Evolutionary conservation across 2,329 filamentous ascomycete species (phyloP), one percentile per base, ranked within the genome.

Genomic region (Fragosphaeria purpurea): DNA sequence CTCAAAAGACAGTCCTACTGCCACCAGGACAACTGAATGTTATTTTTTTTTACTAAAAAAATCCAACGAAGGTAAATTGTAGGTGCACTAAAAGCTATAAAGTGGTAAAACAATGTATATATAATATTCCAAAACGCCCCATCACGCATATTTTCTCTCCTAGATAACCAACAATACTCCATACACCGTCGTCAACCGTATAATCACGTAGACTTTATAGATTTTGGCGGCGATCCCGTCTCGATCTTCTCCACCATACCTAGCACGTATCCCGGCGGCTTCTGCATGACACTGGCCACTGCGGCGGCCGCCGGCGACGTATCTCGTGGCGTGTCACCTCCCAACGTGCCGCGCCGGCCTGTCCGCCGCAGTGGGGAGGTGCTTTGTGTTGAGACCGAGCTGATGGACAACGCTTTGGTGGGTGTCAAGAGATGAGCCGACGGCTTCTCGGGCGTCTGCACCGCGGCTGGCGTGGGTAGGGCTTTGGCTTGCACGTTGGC

Each of bases 221-320:
- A 22, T 6, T 33, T 37, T 30, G 50, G 41, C 32, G 47, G 50
- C 31, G 52, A 52, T 22, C 47, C 44, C 40, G 54, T 54, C 67
- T 81, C 77, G 53, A 80, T 69, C 52, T 65, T 71, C 58, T 80
- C 70, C 40, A 81, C 75, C 75, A 81, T 78, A 44, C 70, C 68
- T 44, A 77, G 60, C 33, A 81, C 77, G 37, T 52, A 57, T 1
- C 56, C 54, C 7, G 52, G 7, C 39, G 50, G 48, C 50, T 51
- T 52, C 31, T 40, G 46, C 40, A 54, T 13, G 10, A 34, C 34
- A 30, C 31, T 44, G 41, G 47, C 47, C 4, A 44, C 35, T 46
- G 12, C 35, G 22, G 38, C 70, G 62, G 11, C 71, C 72, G 56
- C 47, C 33, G 50, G 46, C 35, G 49, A 50, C 12, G 40, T 44